These are phyloP conservation scores for Thelonectria rubi DNA, from an alignment of 2,329 filamentous ascomycete genomes.

Conservation along the genomic window DNA sequence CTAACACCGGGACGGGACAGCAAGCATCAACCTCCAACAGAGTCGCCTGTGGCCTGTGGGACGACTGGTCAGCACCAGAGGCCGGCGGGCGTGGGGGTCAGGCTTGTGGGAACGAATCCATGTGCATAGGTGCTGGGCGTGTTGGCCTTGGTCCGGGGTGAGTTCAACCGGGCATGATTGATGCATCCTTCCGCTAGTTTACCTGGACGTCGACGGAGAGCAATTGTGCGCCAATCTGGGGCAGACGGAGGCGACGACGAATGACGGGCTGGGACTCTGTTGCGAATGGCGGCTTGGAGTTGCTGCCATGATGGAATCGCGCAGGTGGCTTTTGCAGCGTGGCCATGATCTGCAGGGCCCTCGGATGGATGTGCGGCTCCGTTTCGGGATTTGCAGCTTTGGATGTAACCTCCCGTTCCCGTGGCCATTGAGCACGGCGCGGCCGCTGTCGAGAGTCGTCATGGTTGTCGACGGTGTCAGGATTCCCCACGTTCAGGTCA, in stretches of 20 bases:
- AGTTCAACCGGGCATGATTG: constrained; percentile 12
- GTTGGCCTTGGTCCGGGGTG: constrained; percentile 8
- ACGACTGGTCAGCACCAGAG: constrained; percentile 1
- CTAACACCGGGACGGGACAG: constrained; percentile 3
- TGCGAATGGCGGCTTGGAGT: neutral
- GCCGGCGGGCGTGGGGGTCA: constrained; percentile 20
- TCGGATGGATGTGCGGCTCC: constrained; percentile 23
- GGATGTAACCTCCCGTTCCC: constrained; percentile 18
- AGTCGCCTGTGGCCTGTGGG: constrained; percentile 10
- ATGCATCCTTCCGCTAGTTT: constrained; percentile 12
- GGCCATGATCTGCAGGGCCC: constrained; percentile 23
- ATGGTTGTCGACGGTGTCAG: constrained; percentile 4
- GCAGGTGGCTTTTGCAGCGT: neutral
- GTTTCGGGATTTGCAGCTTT: constrained; percentile 20
- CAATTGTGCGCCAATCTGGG: constrained; percentile 17
- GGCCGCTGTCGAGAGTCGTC: neutral
- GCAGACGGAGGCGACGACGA: constrained; percentile 1
- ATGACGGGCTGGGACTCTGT: neutral
- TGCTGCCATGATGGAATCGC: too few species aligned
- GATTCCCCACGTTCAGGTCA: constrained; percentile 20
- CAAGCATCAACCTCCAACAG: neutral
- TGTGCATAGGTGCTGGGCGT: neutral
- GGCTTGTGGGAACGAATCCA: neutral
- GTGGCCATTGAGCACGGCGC: constrained; percentile 2
- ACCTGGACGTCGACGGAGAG: constrained; percentile 2